A percentile compares a stretch with the other conserved stretches of the same genome.
phyloP scores from a whole-genome alignment of 805 yeast genomes.

The Komagataella populi region DNA sequence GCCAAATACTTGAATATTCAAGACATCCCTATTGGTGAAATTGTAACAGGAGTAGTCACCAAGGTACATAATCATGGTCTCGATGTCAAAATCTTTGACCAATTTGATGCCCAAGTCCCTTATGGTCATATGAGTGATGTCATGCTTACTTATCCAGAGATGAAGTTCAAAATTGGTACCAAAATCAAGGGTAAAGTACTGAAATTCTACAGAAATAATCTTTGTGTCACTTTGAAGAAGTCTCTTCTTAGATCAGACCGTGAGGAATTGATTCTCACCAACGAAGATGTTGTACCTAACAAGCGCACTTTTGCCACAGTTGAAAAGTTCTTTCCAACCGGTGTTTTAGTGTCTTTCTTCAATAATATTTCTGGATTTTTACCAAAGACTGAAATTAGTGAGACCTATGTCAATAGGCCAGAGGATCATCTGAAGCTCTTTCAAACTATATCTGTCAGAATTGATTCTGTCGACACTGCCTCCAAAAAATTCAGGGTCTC shows the following conservation, averaged over 20 bases:
- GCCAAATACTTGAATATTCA: constrained; percentile 52
- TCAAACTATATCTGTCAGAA: constrained; percentile 67
- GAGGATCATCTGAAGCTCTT: constrained; percentile 69
- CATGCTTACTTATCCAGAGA: constrained; percentile 76
- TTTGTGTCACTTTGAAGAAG: constrained; percentile 68
- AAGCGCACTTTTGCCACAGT: constrained; percentile 61
- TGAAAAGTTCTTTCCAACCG: constrained; percentile 54
- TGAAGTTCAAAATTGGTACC: constrained; percentile 78
- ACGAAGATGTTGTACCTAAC: constrained; percentile 27
- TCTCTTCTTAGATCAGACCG: constrained; percentile 59
- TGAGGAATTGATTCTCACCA: constrained; percentile 29
- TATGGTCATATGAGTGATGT: constrained; percentile 72
- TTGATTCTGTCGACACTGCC: constrained; percentile 42
- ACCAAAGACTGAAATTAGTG: constrained; percentile 83
- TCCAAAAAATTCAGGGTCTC: constrained; percentile 52
- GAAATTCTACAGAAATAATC: constrained; percentile 26
- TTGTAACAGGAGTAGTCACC: constrained; percentile 39
- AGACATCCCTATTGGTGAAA: constrained; percentile 70
- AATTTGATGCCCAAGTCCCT: constrained; percentile 65
- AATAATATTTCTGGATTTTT: constrained; percentile 67
- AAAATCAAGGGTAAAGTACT: constrained; percentile 68
- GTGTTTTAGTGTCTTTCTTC: constrained; percentile 77
- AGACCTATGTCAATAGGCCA: constrained; percentile 68
- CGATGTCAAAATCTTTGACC: constrained; percentile 46
- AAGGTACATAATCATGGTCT: constrained; percentile 61